phyloP scores from a whole-genome alignment of 148 eudicot species.

The Spergularia marina region DNA sequence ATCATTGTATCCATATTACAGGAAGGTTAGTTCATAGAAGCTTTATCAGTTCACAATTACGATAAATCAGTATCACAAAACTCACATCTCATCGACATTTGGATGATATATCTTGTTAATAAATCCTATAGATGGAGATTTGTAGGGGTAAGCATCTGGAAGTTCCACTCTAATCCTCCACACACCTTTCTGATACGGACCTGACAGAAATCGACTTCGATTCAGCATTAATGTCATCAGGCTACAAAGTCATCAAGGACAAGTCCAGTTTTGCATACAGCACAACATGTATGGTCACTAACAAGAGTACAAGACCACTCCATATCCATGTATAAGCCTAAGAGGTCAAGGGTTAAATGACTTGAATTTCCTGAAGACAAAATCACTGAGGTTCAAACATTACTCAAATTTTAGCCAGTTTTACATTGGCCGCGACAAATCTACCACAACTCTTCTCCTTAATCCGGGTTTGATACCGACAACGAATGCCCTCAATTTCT shows the following conservation, averaged over 20 bases:
- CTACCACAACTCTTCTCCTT: neutral
- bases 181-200: conserved; percentile 91
- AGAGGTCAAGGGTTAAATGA: neutral
- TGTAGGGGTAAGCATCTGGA: conserved; percentile 93
- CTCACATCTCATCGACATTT: conserved; percentile 91
- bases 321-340: neutral
- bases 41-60: neutral
- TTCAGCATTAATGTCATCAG: neutral
- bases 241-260: conserved; percentile 21
- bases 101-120: conserved; percentile 92
- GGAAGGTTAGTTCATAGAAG: neutral
- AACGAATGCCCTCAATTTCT: neutral
- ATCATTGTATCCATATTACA: conserved; percentile 1
- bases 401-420: too few species aligned
- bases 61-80: neutral
- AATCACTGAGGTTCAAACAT: too few species aligned
- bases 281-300: conserved; percentile 6
- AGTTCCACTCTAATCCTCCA: conserved; percentile 91
- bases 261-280: neutral
- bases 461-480: neutral
- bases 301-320: neutral
- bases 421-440: neutral
- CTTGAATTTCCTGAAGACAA: too few species aligned
- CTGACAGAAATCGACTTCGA: conserved; percentile 32
- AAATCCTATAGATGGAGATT: conserved; percentile 86